Percentiles rank a stretch among this genome's conserved stretches.
phyloP scores from a whole-genome alignment of 257 asterid genomes.

The Penstemon davidsonii region DNA sequence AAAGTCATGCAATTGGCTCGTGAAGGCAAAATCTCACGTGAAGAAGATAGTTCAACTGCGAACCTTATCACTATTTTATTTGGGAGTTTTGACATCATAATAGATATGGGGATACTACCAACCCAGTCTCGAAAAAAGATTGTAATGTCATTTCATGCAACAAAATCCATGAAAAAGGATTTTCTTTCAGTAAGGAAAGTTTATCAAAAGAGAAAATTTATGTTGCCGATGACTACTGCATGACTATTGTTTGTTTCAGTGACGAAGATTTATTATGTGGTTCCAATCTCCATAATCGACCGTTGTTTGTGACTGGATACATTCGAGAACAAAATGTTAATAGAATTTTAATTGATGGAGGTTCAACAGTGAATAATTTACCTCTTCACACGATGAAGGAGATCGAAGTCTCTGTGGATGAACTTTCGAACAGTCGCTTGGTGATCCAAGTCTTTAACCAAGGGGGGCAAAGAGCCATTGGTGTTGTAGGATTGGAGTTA shows the following conservation, averaged over 20 bases:
- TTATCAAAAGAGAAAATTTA: no score
- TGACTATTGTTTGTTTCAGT: background rate
- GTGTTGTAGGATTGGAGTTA: background rate
- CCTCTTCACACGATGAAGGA: background rate
- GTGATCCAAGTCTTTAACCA: background rate
- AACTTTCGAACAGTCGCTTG: background rate
- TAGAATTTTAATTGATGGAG: background rate
- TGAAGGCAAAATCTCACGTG: background rate
- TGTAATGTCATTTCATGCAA: no score
- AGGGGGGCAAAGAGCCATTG: background rate
- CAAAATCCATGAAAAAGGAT: no score
- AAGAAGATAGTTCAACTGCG: background rate
- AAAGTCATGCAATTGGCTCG: background rate
- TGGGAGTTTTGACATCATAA: no score
- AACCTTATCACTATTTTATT: no score
- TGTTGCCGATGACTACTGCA: background rate
- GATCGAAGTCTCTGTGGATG: background rate
- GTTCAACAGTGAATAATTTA: background rate
- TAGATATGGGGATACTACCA: no score
- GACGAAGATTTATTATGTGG: background rate
- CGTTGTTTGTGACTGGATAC: background rate
- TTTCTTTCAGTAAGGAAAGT: no score
- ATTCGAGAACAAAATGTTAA: background rate
- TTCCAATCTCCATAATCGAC: background rate
- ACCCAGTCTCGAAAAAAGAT: no score